Conservation (phyloP, 129 eudicot species). For the Escallonia rubra region DNA sequence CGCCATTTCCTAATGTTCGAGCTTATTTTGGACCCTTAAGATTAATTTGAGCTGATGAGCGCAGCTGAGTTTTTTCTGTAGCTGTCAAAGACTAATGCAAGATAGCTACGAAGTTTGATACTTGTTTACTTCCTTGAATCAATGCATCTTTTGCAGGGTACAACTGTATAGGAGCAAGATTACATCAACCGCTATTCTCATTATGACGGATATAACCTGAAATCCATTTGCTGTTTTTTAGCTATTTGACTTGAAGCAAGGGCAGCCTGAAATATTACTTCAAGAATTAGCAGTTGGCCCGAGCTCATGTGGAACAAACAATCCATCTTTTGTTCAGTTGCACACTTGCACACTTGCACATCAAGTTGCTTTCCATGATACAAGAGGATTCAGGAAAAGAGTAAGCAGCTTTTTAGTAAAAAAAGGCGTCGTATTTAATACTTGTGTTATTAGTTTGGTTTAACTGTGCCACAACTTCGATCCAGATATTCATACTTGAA, state of each 20-base stretch:
- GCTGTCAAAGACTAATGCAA: too few species aligned
- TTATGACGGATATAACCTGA: not conserved
- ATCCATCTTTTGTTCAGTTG: conserved; percentile 27
- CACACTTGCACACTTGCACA: too few species aligned
- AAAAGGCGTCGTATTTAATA: not conserved
- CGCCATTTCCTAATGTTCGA: too few species aligned
- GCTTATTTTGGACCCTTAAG: too few species aligned
- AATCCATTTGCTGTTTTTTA: conserved; percentile 14
- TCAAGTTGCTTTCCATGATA: conserved; percentile 39
- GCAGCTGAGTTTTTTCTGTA: too few species aligned
- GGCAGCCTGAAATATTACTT: conserved; percentile 41
- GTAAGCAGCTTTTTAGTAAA: conserved; percentile 19
- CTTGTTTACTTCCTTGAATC: too few species aligned
- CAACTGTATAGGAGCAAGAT: too few species aligned
- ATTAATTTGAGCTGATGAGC: too few species aligned
- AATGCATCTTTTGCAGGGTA: too few species aligned
- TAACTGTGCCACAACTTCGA: not conserved
- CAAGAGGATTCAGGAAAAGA: conserved; percentile 30
- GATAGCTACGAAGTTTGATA: too few species aligned
- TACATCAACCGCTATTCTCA: too few species aligned
- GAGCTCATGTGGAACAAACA: conserved; percentile 17
- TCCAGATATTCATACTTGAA: conserved; percentile 33
- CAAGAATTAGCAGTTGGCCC: conserved; percentile 25
- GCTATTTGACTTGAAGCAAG: conserved; percentile 45
- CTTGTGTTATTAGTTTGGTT: conserved; percentile 9